phyloP scores from a whole-genome alignment of 108 stramenopile genomes.

The Fistulifera pelliculosa region DNA sequence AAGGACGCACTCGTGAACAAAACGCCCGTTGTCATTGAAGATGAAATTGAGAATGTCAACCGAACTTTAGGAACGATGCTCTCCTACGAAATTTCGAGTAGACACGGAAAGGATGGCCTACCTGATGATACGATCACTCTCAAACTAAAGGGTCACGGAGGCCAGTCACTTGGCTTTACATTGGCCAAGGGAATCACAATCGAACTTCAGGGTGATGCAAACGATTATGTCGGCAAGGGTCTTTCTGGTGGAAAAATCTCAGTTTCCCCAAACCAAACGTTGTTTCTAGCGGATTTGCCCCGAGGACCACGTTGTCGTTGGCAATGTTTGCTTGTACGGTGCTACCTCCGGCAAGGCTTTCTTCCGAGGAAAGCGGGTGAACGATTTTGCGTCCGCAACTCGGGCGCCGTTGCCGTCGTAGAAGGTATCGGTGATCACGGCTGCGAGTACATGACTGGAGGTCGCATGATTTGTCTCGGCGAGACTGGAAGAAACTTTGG shows the following conservation, averaged over 20 bases:
- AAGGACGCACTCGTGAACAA: conserved; percentile 74
- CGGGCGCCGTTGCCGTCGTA: conserved; percentile 92
- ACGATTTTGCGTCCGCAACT: conserved; percentile 97
- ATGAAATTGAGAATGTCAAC: conserved; percentile 79
- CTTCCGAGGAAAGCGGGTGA: conserved; percentile 95
- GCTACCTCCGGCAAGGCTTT: conserved; percentile 94
- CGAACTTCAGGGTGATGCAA: conserved; percentile 91
- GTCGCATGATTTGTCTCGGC: conserved; percentile 87
- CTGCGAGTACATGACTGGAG: conserved; percentile 99
- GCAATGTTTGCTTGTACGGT: conserved; percentile 94
- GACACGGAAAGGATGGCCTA: conserved; percentile 86
- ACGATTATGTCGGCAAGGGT: conserved; percentile 96
- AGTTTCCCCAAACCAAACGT: conserved; percentile 64
- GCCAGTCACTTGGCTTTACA: conserved; percentile 92
- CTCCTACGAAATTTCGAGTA: conserved; percentile 82
- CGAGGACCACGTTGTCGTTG: conserved; percentile 90
- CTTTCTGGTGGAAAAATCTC: conserved; percentile 94
- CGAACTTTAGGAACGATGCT: conserved; percentile 95
- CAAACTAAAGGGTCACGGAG: conserved; percentile 88
- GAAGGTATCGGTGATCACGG: conserved; percentile 98
- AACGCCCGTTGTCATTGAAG: conserved; percentile 74
- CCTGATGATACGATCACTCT: conserved; percentile 92
- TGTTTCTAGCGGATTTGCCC: conserved; percentile 71
- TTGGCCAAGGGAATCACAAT: conserved; percentile 92
- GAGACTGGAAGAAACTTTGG: conserved; percentile 97